Conservation (phyloP, 495 filamentous ascomycete species). For the Lasiosphaeria ovina region DNA sequence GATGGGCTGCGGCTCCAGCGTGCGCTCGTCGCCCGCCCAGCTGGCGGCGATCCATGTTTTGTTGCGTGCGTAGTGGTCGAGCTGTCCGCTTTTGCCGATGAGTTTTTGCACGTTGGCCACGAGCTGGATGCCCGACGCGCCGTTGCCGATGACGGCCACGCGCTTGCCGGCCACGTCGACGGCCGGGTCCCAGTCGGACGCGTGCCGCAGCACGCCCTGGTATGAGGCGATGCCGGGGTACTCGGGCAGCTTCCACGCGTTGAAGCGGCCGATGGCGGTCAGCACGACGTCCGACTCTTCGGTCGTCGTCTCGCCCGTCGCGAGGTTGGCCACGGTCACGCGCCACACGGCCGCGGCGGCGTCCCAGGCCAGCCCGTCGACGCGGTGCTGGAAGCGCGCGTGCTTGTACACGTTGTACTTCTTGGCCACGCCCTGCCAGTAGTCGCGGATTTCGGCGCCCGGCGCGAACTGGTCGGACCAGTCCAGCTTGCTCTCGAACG, state of each 20-base stretch:
- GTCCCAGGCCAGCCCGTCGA: conserved; percentile 56
- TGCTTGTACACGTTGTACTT: conserved; percentile 63
- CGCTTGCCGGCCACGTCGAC: conserved; percentile 50
- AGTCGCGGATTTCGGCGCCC: conserved; percentile 62
- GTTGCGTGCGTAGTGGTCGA: conserved; percentile 66
- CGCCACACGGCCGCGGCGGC: conserved; percentile 51
- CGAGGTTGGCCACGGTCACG: conserved; percentile 33
- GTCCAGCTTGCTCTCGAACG: conserved; percentile 62
- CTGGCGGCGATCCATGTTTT: conserved; percentile 66
- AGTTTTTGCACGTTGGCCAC: conserved; percentile 55
- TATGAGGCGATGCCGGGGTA: conserved; percentile 56
- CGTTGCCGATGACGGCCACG: conserved; percentile 60
- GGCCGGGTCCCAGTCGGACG: conserved; percentile 49
- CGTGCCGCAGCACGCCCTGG: conserved; percentile 55
- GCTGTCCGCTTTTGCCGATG: conserved; percentile 34
- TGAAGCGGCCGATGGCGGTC: conserved; percentile 55
- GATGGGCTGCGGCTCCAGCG: conserved; percentile 49
- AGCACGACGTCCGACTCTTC: conserved; percentile 51
- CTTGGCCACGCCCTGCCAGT: conserved; percentile 58
- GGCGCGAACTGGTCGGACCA: conserved; percentile 67
- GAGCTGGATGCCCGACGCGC: conserved; percentile 56
- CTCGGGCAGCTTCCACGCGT: conserved; percentile 55
- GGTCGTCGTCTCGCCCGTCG: conserved; percentile 33
- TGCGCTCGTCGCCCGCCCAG: conserved; percentile 42
- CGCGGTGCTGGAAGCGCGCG: conserved; percentile 47